phyloP scores from a whole-genome alignment of 1,284 basidiomycete genomes.

The Termitomyces sp. region DNA sequence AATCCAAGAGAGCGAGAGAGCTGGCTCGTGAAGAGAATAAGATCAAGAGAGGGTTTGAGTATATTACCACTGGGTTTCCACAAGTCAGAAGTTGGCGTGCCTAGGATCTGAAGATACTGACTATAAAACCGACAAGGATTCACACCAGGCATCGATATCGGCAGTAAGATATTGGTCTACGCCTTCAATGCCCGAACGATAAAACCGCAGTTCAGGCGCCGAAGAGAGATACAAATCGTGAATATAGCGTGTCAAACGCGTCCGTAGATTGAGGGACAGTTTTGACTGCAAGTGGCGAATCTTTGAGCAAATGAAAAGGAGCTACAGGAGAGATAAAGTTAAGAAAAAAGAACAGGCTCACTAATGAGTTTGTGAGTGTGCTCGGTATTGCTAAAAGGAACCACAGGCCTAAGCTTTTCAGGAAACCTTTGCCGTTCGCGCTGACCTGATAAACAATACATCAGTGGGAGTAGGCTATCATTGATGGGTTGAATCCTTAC shows the following conservation, averaged over 20 bases:
- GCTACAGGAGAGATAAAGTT: too few relatives aligned
- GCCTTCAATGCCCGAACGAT: constrained; percentile 70
- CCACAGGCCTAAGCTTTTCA: constrained; percentile 84
- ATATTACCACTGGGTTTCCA: constrained; percentile 55
- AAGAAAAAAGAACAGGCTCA: too few relatives aligned
- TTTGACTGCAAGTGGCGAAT: constrained; percentile 91
- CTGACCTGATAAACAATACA: constrained; percentile 52
- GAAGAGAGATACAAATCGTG: constrained; percentile 89
- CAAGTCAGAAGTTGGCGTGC: neutral
- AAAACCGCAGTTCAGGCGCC: constrained; percentile 65
- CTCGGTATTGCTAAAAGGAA: constrained; percentile 88
- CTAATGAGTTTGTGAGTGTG: constrained; percentile 96
- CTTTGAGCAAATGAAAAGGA: constrained; percentile 34
- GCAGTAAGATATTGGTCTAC: constrained; percentile 91
- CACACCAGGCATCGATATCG: constrained; percentile 89
- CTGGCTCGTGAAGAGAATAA: constrained; percentile 92
- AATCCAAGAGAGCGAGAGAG: constrained; percentile 83
- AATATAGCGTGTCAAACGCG: constrained; percentile 85
- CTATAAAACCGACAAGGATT: constrained; percentile 87
- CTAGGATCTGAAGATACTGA: constrained; percentile 33
- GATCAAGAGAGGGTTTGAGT: constrained; percentile 88
- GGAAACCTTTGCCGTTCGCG: constrained; percentile 82
- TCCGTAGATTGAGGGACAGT: constrained; percentile 80
- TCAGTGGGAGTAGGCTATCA: neutral
- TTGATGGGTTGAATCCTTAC: constrained; percentile 33